A percentile compares a stretch with the other conserved stretches of the same genome.
Evolutionary conservation across 1,139 yeast genomes (phyloP).

Genomic region (Scheffersomyces quercinus): DNA sequence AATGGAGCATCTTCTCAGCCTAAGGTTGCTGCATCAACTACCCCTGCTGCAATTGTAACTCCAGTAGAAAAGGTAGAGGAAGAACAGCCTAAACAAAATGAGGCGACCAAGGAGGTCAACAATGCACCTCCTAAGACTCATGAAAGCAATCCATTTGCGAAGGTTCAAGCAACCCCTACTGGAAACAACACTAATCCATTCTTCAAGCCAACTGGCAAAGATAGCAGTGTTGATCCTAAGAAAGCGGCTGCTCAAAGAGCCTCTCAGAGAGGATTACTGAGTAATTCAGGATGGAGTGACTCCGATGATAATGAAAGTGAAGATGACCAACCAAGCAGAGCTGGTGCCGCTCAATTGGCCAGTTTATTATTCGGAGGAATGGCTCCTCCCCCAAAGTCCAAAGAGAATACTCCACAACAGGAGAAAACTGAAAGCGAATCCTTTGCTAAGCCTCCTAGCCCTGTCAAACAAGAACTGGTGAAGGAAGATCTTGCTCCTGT

Average conservation of each 20-base stretch:
- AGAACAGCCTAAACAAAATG: slow-evolving; percentile 1
- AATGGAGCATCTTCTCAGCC: slow-evolving; percentile 1
- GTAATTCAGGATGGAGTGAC: slow-evolving; percentile 60
- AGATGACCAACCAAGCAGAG: slow-evolving; percentile 47
- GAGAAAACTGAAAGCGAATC: slow-evolving; percentile 8
- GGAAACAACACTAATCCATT: slow-evolving; percentile 41
- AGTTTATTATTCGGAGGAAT: slow-evolving; percentile 63
- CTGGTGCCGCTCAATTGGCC: slow-evolving; percentile 65
- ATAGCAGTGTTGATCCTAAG: slow-evolving; percentile 44
- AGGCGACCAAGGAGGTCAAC: background rate
- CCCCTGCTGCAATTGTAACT: no score
- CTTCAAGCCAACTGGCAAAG: slow-evolving; percentile 46
- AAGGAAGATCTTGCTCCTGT: background rate
- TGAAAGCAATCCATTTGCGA: slow-evolving; percentile 44
- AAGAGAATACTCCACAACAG: slow-evolving; percentile 11
- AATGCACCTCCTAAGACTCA: slow-evolving; percentile 17
- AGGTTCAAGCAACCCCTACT: slow-evolving; percentile 12
- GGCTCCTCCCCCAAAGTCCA: slow-evolving; percentile 41
- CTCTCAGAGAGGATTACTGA: slow-evolving; percentile 60
- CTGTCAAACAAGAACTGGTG: background rate
- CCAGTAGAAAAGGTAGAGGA: background rate
- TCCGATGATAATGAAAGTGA: slow-evolving; percentile 56
- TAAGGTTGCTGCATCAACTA: background rate
- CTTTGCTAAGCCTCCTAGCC: slow-evolving; percentile 1
- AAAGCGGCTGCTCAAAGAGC: slow-evolving; percentile 66